These are phyloP conservation scores for Infundibulicybe gibba DNA, from an alignment of 768 basidiomycete genomes.

Conservation along the genomic window DNA sequence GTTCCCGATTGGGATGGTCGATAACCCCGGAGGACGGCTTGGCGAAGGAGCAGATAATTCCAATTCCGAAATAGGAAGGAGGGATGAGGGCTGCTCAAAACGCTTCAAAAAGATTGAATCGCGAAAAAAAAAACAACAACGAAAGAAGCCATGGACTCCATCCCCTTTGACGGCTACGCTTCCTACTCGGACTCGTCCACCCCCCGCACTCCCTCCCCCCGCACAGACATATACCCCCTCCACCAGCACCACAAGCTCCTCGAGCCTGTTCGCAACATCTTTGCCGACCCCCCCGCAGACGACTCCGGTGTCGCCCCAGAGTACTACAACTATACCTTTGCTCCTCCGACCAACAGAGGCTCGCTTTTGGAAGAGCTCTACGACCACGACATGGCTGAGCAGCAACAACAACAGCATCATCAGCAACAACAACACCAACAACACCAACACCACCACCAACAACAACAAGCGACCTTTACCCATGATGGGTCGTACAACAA, in stretches of 20 bases:
- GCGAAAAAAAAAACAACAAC: too few relatives aligned
- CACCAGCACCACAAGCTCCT: conserved; percentile 27
- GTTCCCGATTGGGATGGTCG: not conserved
- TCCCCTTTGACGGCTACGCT: conserved; percentile 57
- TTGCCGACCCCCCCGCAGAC: conserved; percentile 43
- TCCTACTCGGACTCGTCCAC: conserved; percentile 68
- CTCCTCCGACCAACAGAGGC: conserved; percentile 28
- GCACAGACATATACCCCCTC: conserved; percentile 24
- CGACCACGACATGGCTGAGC: conserved; percentile 49
- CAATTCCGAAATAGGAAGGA: conserved; percentile 1
- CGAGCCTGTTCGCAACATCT: conserved; percentile 49
- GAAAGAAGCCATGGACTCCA: conserved; percentile 33
- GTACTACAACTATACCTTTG: conserved; percentile 24
- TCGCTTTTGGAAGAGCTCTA: conserved; percentile 74
- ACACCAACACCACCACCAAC: conserved; percentile 23
- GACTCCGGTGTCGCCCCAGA: conserved; percentile 38
- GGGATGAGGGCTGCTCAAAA: not conserved
- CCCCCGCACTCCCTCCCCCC: conserved; percentile 74
- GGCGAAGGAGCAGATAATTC: conserved; percentile 5
- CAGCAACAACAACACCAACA: conserved; percentile 32
- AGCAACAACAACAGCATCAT: conserved; percentile 29
- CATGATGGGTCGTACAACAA: not conserved
- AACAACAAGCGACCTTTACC: not conserved
- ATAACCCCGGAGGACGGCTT: conserved; percentile 15
- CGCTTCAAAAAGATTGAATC: too few relatives aligned